Evolutionary conservation across 139 green algal species (phyloP).

Genomic region (Tetradesmus obliquus): DNA sequence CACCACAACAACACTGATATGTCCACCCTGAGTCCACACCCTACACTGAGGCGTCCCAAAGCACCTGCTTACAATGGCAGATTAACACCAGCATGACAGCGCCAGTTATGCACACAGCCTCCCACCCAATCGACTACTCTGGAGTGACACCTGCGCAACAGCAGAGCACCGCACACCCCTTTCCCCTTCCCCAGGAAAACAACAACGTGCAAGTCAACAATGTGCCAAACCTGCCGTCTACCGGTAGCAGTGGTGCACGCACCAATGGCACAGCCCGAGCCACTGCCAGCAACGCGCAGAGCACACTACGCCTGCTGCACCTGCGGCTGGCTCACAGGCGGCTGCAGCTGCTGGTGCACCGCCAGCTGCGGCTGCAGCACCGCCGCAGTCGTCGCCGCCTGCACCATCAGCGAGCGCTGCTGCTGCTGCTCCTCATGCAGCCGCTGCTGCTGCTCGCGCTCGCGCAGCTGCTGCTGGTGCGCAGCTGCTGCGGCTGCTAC

Average conservation of each 20-base stretch:
- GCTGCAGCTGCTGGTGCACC: constrained; percentile 9
- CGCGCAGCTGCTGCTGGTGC: background rate
- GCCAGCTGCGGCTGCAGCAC: background rate
- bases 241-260: too few relatives aligned
- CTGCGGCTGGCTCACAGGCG: background rate
- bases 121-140: too few relatives aligned
- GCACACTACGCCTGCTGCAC: background rate
- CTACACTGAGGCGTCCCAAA: too few relatives aligned
- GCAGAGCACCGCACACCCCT: too few relatives aligned
- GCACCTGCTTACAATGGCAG: background rate
- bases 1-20: background rate
- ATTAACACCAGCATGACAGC: too few relatives aligned
- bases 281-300: too few relatives aligned
- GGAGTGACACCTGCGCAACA: too few relatives aligned
- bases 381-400: constrained; percentile 3
- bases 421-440: background rate
- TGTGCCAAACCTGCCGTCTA: too few relatives aligned
- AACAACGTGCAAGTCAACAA: too few relatives aligned
- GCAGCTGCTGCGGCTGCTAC: background rate
- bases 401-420: background rate
- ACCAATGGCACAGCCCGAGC: too few relatives aligned
- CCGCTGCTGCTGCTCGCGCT: background rate
- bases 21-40: background rate
- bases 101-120: too few relatives aligned
- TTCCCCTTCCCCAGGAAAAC: too few relatives aligned